Base-by-base conservation (phyloP, 805 yeast genomes). In the Lachancea waltii region DNA sequence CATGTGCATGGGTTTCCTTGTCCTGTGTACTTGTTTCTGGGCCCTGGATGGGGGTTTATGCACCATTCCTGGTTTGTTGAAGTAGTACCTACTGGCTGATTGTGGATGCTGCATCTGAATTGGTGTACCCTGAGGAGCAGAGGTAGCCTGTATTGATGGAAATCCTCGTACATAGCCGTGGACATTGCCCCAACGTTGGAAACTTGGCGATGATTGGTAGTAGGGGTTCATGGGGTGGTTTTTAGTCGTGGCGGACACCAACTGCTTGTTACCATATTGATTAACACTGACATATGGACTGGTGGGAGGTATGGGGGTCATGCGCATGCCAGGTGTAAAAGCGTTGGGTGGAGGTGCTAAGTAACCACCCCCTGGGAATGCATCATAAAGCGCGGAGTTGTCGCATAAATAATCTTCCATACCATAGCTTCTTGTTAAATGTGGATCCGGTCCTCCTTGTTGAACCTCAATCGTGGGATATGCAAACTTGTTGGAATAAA, bases 371-470 rank as follows among this genome's bases (percentile, higher is more conserved):
- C 22, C 29, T n/a, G 34, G 36, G 19, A 32, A 42, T 11, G 42
- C 38, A 5, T 46, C 51, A 14, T 41, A 27, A 9, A 45, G 40
- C 33, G 45, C 48, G 8, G 47, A 45, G 20, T 48, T 51, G 18
- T 49, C 56, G 26, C 41, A 43, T 18, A 48, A 30, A 15, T 49
- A 52, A 27, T 50, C 51, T 19, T 46, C 45, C 5, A 40, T 43
- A 24, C 43, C 37, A 7, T 40, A 35, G 28, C 46, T 38, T 33
- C 35, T 28, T 13, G 26, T 33, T 26, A 35, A 15, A 21, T 35
- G 18, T 18, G 41, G 33, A 28, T 36, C 30, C 20, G 35, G 31
- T 5, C 40, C 38, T 18, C 40, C 32, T 25, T 20, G 40, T 37
- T 37, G 30, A 9, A 25, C 33, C 41, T 36, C 40, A 31, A 20